Base-by-base conservation (phyloP, 75 land plant species). In the Pinus albicaulis region DNA sequence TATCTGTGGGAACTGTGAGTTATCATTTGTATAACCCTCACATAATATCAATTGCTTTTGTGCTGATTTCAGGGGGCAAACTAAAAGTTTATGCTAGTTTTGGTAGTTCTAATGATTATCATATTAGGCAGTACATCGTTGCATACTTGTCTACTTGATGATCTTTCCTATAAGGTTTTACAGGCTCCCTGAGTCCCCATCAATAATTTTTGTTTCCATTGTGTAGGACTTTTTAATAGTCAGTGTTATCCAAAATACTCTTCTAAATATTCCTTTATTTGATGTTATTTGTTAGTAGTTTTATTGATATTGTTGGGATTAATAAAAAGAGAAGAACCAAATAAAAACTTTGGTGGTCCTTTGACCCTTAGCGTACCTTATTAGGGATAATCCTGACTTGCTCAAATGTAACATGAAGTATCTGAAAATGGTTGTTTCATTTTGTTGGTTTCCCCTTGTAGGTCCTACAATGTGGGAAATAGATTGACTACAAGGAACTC, bases 1-100 rank as follows among this genome's bases (percentile, higher is more conserved):
- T 90, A 96, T 57, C 73, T 96, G 65, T 96, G 99, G 99, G 99
- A 96, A 85, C 74, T 94, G 99, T 96, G 72, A 91, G 98, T 92
- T 56, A 48, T 23, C 53, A 48, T 8, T 48, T 2, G 11, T 70
- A 57, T 19, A 20, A n/a, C 69, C 74, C 6, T 68, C 59, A 76
- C 34, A 64, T 20, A 17, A 64, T 31, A 19, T 36, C 68, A 16
- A 64, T 64, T 28, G 68, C 68, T 31, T 38, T 38, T 64, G 68
- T 3, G 34, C 34, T 34, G 34, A 16, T 31, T 64, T 31, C 38
- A 31, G 3, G 17, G 28, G 16, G 16, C 41, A 64, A 64, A 31
- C n/a, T 64, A 31, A 64, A 64, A 64, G 19, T 31, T 20, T 24
- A 20, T 20, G 60, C 60, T 2, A 60, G 5, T 2, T 23, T 60